These are phyloP conservation scores for Mycena floridula DNA, from an alignment of 768 basidiomycete species.

Conservation along the genomic window DNA sequence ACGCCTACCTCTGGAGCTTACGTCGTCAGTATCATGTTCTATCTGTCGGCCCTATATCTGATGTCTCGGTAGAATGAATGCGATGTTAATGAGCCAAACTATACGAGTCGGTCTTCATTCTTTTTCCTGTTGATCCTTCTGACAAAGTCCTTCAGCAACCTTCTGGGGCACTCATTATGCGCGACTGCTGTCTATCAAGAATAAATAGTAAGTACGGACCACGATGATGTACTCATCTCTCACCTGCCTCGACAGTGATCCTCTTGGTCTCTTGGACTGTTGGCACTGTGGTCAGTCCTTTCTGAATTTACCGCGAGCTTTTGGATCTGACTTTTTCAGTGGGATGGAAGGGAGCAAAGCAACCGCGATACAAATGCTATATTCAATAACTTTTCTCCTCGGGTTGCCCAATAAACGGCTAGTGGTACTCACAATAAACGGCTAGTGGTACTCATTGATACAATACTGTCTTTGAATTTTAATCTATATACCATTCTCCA, in stretches of 20 bases:
- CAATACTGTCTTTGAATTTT: too few relatives aligned
- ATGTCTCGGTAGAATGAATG: conserved; percentile 27
- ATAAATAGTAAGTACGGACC: conserved; percentile 27
- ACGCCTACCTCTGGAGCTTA: conserved; percentile 18
- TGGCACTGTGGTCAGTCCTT: conserved; percentile 25
- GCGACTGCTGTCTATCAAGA: conserved; percentile 19
- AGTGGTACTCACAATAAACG: too few relatives aligned
- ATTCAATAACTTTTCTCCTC: too few relatives aligned
- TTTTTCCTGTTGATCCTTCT: too few relatives aligned
- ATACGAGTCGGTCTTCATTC: too few relatives aligned
- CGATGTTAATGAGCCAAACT: conserved; percentile 23
- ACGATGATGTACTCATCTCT: too few relatives aligned
- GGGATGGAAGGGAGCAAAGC: conserved; percentile 18
- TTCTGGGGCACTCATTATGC: conserved; percentile 27
- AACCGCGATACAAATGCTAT: conserved; percentile 16
- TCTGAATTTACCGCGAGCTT: too few relatives aligned
- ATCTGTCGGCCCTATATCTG: not conserved
- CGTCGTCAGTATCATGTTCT: conserved; percentile 15
- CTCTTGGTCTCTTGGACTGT: conserved; percentile 18
- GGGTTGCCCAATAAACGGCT: too few relatives aligned
- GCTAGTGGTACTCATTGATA: too few relatives aligned
- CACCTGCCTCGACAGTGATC: conserved; percentile 18
- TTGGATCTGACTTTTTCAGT: too few relatives aligned
- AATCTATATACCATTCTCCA: too few relatives aligned
- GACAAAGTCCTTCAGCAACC: too few relatives aligned